phyloP scores from a whole-genome alignment of 2,329 filamentous ascomycete genomes.

The Trichoderma sp. region DNA sequence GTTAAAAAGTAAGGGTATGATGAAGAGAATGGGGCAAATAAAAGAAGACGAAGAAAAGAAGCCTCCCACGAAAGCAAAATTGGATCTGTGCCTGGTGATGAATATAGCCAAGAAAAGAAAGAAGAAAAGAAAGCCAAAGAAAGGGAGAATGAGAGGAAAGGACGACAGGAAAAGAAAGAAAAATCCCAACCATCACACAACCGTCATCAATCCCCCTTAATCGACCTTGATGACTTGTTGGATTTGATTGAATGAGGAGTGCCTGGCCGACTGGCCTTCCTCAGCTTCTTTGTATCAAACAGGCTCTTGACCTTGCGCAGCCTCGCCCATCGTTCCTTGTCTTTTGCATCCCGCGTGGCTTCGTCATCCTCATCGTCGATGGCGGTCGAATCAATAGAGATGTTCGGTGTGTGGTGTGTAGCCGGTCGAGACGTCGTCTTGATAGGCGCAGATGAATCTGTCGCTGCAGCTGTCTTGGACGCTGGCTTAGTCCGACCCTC shows the following conservation, averaged over 20 bases:
- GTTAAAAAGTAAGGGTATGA: background rate
- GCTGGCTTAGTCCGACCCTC: constrained; percentile 27
- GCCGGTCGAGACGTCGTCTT: constrained; percentile 13
- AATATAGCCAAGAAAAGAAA: background rate
- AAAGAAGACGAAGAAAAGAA: background rate
- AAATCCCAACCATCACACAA: background rate
- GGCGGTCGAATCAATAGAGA: constrained; percentile 17
- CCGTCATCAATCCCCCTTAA: constrained; percentile 6
- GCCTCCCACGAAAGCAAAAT: background rate
- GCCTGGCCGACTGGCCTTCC: constrained; percentile 41
- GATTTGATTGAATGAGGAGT: constrained; percentile 33
- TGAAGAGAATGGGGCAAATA: background rate
- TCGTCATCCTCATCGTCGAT: constrained; percentile 38
- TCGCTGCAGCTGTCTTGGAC: constrained; percentile 23
- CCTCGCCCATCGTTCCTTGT: constrained; percentile 71
- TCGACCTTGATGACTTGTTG: background rate
- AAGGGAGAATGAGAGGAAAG: background rate
- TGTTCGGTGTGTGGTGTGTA: constrained; percentile 8
- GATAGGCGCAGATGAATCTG: constrained; percentile 20
- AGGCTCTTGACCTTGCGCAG: constrained; percentile 68
- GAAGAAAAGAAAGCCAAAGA: background rate
- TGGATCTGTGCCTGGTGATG: background rate
- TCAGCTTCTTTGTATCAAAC: constrained; percentile 62
- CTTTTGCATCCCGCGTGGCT: constrained; percentile 52
- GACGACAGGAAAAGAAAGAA: background rate